Base-by-base conservation (phyloP, 768 basidiomycete genomes). In the Xerocomellus intermedius region DNA sequence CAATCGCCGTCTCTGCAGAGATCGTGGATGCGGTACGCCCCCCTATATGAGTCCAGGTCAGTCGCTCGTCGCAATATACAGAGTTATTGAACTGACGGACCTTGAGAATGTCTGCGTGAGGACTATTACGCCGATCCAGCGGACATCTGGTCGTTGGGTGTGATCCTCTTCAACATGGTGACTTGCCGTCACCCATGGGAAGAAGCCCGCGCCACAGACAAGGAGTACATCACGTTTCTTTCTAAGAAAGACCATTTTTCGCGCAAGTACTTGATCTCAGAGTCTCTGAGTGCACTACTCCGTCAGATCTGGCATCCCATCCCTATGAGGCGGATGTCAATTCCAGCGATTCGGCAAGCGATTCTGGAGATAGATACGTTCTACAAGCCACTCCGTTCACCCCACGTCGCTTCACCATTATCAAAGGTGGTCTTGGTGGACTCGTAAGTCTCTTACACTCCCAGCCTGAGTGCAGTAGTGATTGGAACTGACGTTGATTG, bases 141-240 rank as follows among this genome's bases (percentile, higher is more conserved):
- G 17, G 87, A 90, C 59, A 75, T 88, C 56, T 90, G 88, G 88
- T 78, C 87, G 14, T 69, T 89, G 19, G 88, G 87, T 14, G 79
- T 96, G 49, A 89, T 96, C 59, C 81, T 96, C 48, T 82, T 87
- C 66, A 94, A 92, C 72, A 83, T 96, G 74, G 83, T 89, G 48
- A 86, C 86, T 51, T 83, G 83, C 12, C 28, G 30, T n/a, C 57
- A 30, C 21, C 62, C 64, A 10, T 67, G 65, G 62, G 54, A 57
- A 8, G 57, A 51, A 33, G 62, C 65, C 1, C 38, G 17, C 0
- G 17, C 4, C 12, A 21, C 17, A 3, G 52, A 66, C 37, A 36
- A 5, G 24, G 17, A 13, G 0, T 66, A 51, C 28, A 13, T 5
- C 5, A 35, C 51, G 1, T 67, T 57, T 37, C 19, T 57, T 19